phyloP scores from a whole-genome alignment of 768 basidiomycete species.

The Suillus brevipes region DNA sequence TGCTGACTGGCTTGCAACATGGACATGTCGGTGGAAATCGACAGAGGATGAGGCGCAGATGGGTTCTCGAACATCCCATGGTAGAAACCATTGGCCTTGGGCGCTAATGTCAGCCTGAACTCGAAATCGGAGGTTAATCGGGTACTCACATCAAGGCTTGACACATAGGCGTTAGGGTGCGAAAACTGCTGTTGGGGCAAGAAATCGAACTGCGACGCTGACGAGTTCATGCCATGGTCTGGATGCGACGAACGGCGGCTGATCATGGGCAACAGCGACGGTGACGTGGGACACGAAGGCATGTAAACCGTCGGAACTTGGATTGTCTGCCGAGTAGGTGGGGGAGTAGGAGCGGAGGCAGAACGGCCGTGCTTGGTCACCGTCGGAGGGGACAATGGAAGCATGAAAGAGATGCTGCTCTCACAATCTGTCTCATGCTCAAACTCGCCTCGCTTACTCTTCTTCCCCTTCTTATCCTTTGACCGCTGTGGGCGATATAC shows the following conservation, averaged over 20 bases:
- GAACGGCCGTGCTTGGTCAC: constrained; percentile 49
- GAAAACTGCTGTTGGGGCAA: constrained; percentile 45
- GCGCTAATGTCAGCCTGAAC: neutral
- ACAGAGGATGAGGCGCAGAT: constrained; percentile 42
- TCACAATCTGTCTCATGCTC: constrained; percentile 49
- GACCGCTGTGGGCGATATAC: constrained; percentile 74
- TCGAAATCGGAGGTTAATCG: constrained; percentile 12
- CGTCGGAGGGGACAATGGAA: constrained; percentile 39
- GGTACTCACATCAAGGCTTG: constrained; percentile 42
- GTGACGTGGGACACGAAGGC: constrained; percentile 67
- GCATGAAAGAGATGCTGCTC: constrained; percentile 50
- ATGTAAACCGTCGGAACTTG: constrained; percentile 64
- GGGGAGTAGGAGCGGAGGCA: constrained; percentile 62
- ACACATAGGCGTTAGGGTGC: constrained; percentile 24
- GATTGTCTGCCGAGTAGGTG: constrained; percentile 64
- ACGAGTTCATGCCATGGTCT: constrained; percentile 43
- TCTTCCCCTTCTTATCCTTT: constrained; percentile 49
- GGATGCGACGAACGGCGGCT: constrained; percentile 57
- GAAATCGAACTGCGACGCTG: constrained; percentile 55
- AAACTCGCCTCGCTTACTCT: constrained; percentile 34
- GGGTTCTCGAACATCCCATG: constrained; percentile 45
- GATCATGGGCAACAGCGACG: constrained; percentile 55
- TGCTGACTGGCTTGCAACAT: constrained; percentile 43
- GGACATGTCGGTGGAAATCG: constrained; percentile 38
- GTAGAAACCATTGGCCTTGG: constrained; percentile 51